These are phyloP conservation scores for Lathyrus oleraceus DNA, from an alignment of 306 rosid genomes.

Conservation along the genomic window DNA sequence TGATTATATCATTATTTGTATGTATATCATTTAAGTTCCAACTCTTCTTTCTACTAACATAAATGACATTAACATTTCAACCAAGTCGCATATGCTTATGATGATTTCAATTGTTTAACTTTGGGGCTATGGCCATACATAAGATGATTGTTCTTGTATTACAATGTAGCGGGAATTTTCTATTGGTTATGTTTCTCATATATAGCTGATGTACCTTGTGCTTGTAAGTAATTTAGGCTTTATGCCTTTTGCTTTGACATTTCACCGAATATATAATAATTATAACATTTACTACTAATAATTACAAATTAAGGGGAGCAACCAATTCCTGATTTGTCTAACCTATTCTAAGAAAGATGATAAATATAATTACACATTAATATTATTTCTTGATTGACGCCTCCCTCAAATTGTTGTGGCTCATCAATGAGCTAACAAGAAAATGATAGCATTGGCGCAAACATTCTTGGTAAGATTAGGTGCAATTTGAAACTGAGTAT, in stretches of 20 bases:
- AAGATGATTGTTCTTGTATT: constrained; percentile 21
- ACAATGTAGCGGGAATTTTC: background rate
- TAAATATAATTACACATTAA: background rate
- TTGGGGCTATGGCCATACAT: constrained; percentile 2
- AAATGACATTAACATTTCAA: background rate
- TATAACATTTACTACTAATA: no score
- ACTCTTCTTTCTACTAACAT: background rate
- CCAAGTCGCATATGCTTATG: background rate
- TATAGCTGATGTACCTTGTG: background rate
- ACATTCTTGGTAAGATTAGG: no score
- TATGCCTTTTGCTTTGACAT: no score
- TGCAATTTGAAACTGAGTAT: no score
- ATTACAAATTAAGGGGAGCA: no score
- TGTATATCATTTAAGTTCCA: constrained; percentile 2
- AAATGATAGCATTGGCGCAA: no score
- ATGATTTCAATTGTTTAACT: constrained; percentile 14
- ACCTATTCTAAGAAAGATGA: background rate
- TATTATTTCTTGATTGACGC: no score
- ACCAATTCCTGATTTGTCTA: no score
- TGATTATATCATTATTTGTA: constrained; percentile 11
- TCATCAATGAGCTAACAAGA: no score
- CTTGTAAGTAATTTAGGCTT: no score
- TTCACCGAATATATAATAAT: no score
- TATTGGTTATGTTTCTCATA: constrained; percentile 17
- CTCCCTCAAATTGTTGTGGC: no score